phyloP scores from a whole-genome alignment of 345 rosid genomes.

The Ceriops zippeliana region DNA sequence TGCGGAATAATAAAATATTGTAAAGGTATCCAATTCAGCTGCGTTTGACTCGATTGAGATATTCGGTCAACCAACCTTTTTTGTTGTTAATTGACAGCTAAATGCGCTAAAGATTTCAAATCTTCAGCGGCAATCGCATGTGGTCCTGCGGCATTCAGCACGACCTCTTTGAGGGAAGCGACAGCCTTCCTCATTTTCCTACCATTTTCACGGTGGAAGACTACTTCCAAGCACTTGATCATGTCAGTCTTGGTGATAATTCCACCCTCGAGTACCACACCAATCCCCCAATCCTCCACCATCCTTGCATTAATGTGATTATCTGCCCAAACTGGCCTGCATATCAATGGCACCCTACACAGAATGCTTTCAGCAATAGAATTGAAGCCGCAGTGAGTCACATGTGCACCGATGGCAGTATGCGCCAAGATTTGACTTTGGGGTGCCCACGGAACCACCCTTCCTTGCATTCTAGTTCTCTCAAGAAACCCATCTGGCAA shows the following conservation, averaged over 20 bases:
- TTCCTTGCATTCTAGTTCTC: background rate
- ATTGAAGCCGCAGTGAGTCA: constrained; percentile 39
- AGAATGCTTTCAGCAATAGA: constrained; percentile 49
- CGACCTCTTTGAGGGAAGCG: no score
- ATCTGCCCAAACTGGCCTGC: constrained; percentile 55
- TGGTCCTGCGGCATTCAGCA: no score
- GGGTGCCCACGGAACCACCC: constrained; percentile 7
- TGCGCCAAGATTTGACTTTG: background rate
- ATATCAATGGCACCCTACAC: constrained; percentile 55
- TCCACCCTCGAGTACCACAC: constrained; percentile 34
- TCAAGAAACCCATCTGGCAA: constrained; percentile 15
- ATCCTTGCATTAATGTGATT: constrained; percentile 42
- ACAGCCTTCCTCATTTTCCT: no score
- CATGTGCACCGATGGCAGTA: background rate
- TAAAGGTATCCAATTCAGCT: no score
- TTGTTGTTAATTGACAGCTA: no score
- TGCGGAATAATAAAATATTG: no score
- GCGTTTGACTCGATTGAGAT: no score
- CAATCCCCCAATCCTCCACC: constrained; percentile 53
- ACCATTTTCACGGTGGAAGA: constrained; percentile 21
- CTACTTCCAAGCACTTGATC: constrained; percentile 34
- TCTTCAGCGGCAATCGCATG: no score
- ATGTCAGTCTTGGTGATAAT: constrained; percentile 27
- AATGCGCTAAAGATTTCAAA: no score
- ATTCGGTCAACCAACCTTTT: no score